Percentiles rank a stretch among this genome's conserved stretches.
These are phyloP conservation scores for Geotrichum restrictum DNA, from an alignment of 1,139 yeast species.

Conservation along the genomic window DNA sequence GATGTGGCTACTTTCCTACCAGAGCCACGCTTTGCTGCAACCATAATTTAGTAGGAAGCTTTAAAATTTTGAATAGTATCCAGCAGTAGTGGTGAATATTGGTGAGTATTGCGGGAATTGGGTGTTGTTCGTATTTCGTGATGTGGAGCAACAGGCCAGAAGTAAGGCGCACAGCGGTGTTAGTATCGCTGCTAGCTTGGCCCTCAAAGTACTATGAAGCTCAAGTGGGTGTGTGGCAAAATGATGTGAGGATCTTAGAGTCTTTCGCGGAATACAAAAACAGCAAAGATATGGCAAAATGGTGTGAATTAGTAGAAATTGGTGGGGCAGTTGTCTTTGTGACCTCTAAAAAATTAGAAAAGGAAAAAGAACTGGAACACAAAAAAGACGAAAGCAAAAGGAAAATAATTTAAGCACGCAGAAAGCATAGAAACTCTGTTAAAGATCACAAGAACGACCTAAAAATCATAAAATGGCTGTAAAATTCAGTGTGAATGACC, in stretches of 20 bases:
- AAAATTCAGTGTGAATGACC: no score
- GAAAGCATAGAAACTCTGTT: no score
- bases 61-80: neutral
- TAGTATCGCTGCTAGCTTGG: neutral
- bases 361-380: neutral
- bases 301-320: neutral
- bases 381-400: neutral
- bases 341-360: neutral
- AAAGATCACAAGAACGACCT: neutral
- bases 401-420: neutral
- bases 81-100: neutral
- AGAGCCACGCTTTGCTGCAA: conserved; percentile 6
- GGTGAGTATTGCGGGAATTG: neutral
- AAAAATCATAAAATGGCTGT: no score
- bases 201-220: no score
- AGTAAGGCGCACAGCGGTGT: neutral
- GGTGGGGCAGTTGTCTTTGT: conserved; percentile 8
- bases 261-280: no score
- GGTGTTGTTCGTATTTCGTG: neutral
- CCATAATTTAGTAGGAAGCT: conserved; percentile 2
- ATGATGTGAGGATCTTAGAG: no score
- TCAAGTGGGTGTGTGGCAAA: no score
- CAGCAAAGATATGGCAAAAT: no score
- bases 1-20: neutral
- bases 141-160: neutral